These are phyloP conservation scores for Entomortierella beljakovae DNA, from an alignment of 192 early-diverging fungal genomes.

Conservation along the genomic window DNA sequence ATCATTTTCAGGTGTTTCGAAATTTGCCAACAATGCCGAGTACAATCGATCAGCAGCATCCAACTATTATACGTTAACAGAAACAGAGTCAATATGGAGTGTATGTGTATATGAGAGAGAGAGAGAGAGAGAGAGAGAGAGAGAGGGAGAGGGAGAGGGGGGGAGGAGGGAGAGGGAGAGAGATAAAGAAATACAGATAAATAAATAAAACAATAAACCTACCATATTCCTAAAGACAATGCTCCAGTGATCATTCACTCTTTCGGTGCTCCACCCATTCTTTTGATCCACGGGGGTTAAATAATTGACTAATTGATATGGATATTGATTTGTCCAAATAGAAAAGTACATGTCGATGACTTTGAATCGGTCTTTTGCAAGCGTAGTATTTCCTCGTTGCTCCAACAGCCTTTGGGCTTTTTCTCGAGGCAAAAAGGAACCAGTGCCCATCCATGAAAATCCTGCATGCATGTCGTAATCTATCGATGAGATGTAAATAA, in stretches of 20 bases:
- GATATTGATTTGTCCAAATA: conserved; percentile 72
- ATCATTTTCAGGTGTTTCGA: conserved; percentile 53
- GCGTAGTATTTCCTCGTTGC: conserved; percentile 59
- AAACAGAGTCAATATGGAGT: neutral
- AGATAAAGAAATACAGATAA: neutral
- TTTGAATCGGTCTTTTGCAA: conserved; percentile 60
- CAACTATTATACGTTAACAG: conserved; percentile 36
- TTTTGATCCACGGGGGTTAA: conserved; percentile 56
- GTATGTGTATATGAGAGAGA: too few species aligned
- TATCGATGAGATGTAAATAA: conserved; percentile 1
- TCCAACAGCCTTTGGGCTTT: conserved; percentile 64
- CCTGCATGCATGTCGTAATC: conserved; percentile 65
- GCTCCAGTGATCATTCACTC: conserved; percentile 59
- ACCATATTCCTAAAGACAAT: conserved; percentile 62
- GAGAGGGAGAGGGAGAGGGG: too few species aligned
- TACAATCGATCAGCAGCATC: conserved; percentile 64
- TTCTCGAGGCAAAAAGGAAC: conserved; percentile 59
- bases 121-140: too few species aligned
- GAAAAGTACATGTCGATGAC: conserved; percentile 67
- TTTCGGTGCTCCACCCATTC: conserved; percentile 55
- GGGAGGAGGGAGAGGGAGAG: too few species aligned
- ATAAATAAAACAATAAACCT: neutral
- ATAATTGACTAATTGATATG: conserved; percentile 64
- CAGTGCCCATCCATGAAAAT: conserved; percentile 65
- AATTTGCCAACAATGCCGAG: conserved; percentile 52